Evolutionary conservation across 495 filamentous ascomycete genomes (phyloP).

Genomic region (Polyplosphaeria fusca): DNA sequence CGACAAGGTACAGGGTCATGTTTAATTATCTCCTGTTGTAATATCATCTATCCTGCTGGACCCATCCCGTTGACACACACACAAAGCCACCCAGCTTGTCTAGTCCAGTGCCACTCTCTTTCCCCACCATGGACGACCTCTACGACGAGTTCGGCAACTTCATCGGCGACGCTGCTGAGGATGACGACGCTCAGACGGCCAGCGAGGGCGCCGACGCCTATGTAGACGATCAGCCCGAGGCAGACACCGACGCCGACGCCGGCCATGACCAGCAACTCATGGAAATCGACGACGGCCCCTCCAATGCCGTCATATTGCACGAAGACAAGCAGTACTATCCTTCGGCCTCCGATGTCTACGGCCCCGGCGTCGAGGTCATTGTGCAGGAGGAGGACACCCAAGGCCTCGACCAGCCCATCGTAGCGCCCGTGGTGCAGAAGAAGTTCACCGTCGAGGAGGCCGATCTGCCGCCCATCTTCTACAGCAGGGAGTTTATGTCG

Average conservation of each 20-base stretch:
- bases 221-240: conserved; percentile 69
- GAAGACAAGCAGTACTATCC: conserved; percentile 99
- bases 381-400: conserved; percentile 98
- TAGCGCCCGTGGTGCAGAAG: conserved; percentile 88
- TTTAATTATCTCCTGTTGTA: no score
- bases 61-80: no score
- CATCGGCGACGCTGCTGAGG: conserved; percentile 88
- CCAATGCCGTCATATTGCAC: conserved; percentile 92
- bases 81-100: no score
- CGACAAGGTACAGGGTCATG: no score
- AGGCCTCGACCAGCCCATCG: conserved; percentile 84
- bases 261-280: conserved; percentile 77
- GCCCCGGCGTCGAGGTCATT: conserved; percentile 86
- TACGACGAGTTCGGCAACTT: conserved; percentile 78
- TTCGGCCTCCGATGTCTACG: conserved; percentile 91
- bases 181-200: conserved; percentile 70
- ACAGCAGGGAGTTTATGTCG: conserved; percentile 86
- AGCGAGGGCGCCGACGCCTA: conserved; percentile 71
- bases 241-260: conserved; percentile 55
- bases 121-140: conserved; percentile 43
- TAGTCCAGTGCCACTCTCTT: not conserved
- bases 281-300: conserved; percentile 95
- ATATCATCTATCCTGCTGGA: no score
- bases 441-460: conserved; percentile 92
- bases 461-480: conserved; percentile 83